These are phyloP conservation scores for Sporothrix globosa DNA, from an alignment of 2,329 filamentous ascomycete species.

Conservation along the genomic window DNA sequence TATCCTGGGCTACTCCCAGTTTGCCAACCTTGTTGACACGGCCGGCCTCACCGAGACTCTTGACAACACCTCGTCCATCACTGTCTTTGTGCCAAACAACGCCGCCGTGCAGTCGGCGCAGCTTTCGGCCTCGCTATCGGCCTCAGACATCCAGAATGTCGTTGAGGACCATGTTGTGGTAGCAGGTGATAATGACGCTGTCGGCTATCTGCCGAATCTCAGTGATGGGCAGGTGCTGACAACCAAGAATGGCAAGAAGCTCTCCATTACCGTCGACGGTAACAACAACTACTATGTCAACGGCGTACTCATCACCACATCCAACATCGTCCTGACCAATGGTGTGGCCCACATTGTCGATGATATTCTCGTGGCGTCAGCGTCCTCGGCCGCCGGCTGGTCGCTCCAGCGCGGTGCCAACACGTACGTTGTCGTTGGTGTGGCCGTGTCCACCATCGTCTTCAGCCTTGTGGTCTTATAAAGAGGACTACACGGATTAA, in stretches of 20 bases:
- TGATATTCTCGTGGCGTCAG: slow-evolving; percentile 31
- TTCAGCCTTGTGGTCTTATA: slow-evolving; percentile 10
- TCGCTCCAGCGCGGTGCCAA: slow-evolving; percentile 5
- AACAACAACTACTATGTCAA: slow-evolving; percentile 35
- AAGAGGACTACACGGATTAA: neutral
- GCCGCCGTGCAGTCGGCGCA: slow-evolving; percentile 32
- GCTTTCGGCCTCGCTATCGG: slow-evolving; percentile 19
- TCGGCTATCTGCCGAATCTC: slow-evolving; percentile 34
- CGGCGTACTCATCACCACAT: slow-evolving; percentile 31
- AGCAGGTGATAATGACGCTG: slow-evolving; percentile 9
- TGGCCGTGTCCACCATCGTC: slow-evolving; percentile 22
- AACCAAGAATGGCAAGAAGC: slow-evolving; percentile 32
- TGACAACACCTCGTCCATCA: slow-evolving; percentile 34
- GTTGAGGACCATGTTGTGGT: slow-evolving; percentile 33
- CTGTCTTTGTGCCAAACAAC: slow-evolving; percentile 34
- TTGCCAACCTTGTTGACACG: slow-evolving; percentile 30
- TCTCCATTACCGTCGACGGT: slow-evolving; percentile 32
- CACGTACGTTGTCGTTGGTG: slow-evolving; percentile 24
- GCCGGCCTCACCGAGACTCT: slow-evolving; percentile 28
- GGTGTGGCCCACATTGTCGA: slow-evolving; percentile 33
- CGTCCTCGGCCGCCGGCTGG: slow-evolving; percentile 24
- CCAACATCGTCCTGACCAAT: slow-evolving; percentile 34
- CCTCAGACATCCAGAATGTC: slow-evolving; percentile 23
- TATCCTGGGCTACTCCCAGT: slow-evolving; percentile 32
- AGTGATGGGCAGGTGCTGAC: slow-evolving; percentile 32